Conservation (phyloP, 768 basidiomycete species). For the Termitomyces sp. region DNA sequence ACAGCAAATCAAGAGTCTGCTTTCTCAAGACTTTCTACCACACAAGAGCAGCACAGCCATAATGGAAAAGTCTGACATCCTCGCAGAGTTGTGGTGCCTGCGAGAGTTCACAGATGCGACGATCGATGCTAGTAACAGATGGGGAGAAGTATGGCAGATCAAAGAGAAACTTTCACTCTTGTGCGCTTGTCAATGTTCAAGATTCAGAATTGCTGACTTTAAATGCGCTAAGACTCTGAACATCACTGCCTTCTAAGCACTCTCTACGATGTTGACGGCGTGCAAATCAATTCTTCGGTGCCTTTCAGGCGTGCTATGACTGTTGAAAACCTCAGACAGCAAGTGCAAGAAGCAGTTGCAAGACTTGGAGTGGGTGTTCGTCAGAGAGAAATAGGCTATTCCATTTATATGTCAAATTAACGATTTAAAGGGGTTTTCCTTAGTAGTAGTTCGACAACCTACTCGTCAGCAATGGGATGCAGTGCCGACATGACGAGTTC, state of each 20-base stretch:
- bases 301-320: not conserved
- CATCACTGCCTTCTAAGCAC: not conserved
- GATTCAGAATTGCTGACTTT: not conserved
- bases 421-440: not conserved
- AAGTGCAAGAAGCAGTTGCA: conserved; percentile 1
- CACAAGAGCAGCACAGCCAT: not conserved
- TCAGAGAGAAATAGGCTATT: not conserved
- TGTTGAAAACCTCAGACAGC: not conserved
- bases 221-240: not conserved
- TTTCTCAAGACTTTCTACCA: conserved; percentile 10
- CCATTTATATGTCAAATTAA: not conserved
- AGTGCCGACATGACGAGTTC: conserved; percentile 6
- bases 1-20: conserved; percentile 6
- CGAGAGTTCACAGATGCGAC: not conserved
- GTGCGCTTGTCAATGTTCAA: not conserved
- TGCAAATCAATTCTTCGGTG: conserved; percentile 5
- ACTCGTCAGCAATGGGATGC: conserved; percentile 1
- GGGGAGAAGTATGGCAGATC: not conserved
- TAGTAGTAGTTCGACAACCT: conserved; percentile 4
- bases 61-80: conserved; percentile 18
- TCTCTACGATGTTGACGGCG: not conserved
- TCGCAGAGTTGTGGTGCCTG: conserved; percentile 14
- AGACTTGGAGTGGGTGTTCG: conserved; percentile 1
- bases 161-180: not conserved
- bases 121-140: not conserved